Evolutionary conservation across 352 stramenopile species (phyloP), one percentile per base, ranked within the genome.

Genomic region (Phytophthora quininea): DNA sequence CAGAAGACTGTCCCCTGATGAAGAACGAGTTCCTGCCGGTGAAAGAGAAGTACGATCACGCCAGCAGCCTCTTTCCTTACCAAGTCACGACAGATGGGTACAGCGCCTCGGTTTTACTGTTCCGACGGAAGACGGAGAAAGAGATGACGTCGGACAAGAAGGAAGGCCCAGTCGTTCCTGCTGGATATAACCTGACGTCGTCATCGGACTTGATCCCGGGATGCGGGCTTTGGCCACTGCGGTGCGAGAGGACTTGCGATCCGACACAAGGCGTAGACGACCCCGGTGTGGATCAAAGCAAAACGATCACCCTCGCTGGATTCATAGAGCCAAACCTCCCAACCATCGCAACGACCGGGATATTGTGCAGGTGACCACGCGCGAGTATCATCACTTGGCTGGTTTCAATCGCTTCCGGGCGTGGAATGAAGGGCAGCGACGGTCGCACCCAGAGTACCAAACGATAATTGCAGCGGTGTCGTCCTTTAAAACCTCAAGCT

Each of bases 81-180:
- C 40, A 62, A 53, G 42, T 62, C 12, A 62, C 40, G 30, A 62
- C 40, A 9, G 54, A 62, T 46, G 54, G 54, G 11, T 62, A 62
- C 54, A 43, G 54, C 42, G 37, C 54, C 11, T 48, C 29, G 15
- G 54, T 62, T 52, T 29, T 62, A 42, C 48, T 53, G 19, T 62
- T 53, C n/a, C 54, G 42, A 40, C 37, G 38, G n/a, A 47, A 37
- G 38, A 59, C 38, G 4, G 53, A 59, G 35, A 14, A 48, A 6
- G 53, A 62, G 31, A 43, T 27, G 42, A 30, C 54, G 38, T 19
- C 31, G 31, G 35, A 62, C 4, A 43, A 62, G 54, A 48, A 12
- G 24, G 54, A 43, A 30, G 38, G 24, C 3, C 48, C 7, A 8
- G 19, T 62, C 37, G 42, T 62, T 52, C 54, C 54, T n/a, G n/a